Base-by-base conservation (phyloP, 1,284 basidiomycete species). In the Singerocomus rubriflavus region DNA sequence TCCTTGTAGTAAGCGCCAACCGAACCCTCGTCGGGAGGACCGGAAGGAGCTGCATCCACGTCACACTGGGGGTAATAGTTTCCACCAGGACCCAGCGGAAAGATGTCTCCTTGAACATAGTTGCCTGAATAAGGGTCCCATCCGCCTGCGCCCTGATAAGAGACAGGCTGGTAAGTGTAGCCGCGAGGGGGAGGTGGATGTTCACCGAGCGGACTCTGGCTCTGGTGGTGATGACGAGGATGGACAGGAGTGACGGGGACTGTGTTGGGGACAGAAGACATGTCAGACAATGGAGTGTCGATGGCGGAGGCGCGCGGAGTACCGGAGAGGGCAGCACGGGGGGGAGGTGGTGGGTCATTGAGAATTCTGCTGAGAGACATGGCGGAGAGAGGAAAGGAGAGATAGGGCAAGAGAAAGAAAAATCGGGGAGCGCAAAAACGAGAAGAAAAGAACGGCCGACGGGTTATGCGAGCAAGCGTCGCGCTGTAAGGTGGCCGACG, bases 311-410 rank as follows among this genome's bases (percentile, higher is more conserved):
- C 43, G 53, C 59, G 55, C 25, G 53, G 36, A 46, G 53, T 48
- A n/a, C 49, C 48, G 40, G 54, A 40, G 29, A 37, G 53, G 44
- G 41, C 41, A 16, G 41, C 54, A 29, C 53, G 55, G 29, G 54
- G 64, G 39, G 71, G 72, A 13, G 67, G 63, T 10, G 80, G 76
- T 55, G 85, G 80, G 71, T 85, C 80, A 70, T 88, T 88, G 70
- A 88, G 81, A 55, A 88, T 88, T 57, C 79, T 77, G 60, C 79
- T 81, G 65, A 88, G 79, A 46, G 86, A 88, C 85, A 88, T 88
- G 53, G 33, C 43, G 16, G 44, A 42, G 36, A 17, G 35, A 44
- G 32, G 12, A 42, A 4, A 16, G 14, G 34, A 38, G 40, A 36
- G 51, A 44, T 13, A 27, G 37, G 30, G 35, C 13, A 32, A 38